Conservation (phyloP, 1,284 basidiomycete genomes). For the Mycosarcoma maydis region DNA sequence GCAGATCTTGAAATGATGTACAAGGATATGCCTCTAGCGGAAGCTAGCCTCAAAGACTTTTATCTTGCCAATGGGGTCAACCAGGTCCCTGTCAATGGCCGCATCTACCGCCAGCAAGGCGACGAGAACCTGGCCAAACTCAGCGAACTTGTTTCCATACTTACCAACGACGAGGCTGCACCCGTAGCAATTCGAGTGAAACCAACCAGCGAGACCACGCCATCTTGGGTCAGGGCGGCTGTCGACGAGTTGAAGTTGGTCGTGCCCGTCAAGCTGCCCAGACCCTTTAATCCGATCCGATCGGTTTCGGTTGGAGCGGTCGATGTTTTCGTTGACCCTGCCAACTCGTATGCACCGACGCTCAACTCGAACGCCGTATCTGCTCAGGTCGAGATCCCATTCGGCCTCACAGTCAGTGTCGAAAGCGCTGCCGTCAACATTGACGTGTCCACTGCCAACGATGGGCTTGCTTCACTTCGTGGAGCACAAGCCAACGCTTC, state of each 20-base stretch:
- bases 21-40: slow-evolving; percentile 73
- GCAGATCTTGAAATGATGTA: slow-evolving; percentile 75
- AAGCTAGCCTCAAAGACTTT: slow-evolving; percentile 68
- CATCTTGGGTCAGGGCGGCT: slow-evolving; percentile 78
- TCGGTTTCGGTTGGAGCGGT: slow-evolving; percentile 75
- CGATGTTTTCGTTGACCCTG: slow-evolving; percentile 72
- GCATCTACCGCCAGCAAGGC: slow-evolving; percentile 72
- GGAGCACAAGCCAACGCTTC: slow-evolving; percentile 14
- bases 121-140: slow-evolving; percentile 70
- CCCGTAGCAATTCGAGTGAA: slow-evolving; percentile 72
- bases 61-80: slow-evolving; percentile 70
- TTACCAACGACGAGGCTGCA: slow-evolving; percentile 75
- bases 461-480: slow-evolving; percentile 71
- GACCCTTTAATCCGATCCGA: slow-evolving; percentile 75
- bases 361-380: slow-evolving; percentile 73
- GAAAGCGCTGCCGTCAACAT: slow-evolving; percentile 73
- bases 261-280: slow-evolving; percentile 72
- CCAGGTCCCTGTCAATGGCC: slow-evolving; percentile 73
- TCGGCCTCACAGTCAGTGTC: slow-evolving; percentile 77
- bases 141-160: slow-evolving; percentile 76
- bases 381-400: slow-evolving; percentile 76
- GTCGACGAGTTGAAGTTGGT: slow-evolving; percentile 74
- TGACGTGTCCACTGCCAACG: slow-evolving; percentile 73
- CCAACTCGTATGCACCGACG: slow-evolving; percentile 73
- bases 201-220: slow-evolving; percentile 71